Percentiles rank a stretch among this genome's conserved stretches.
These are phyloP conservation scores for Entophlyctis luteolus DNA, from an alignment of 192 early-diverging fungal genomes.

Conservation along the genomic window DNA sequence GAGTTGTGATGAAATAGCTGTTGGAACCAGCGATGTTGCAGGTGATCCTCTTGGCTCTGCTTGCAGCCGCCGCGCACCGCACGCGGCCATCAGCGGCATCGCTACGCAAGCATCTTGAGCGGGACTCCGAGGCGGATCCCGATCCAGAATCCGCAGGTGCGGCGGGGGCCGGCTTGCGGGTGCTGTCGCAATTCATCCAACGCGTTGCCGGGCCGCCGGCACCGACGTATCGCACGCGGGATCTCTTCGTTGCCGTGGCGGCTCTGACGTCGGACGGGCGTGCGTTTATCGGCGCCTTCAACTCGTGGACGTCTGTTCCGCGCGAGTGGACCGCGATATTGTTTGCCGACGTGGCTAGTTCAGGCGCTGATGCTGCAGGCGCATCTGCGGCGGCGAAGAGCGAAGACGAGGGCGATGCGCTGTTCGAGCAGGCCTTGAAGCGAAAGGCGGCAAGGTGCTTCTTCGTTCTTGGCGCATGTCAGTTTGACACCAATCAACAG, in stretches of 20 bases:
- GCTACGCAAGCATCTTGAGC: neutral
- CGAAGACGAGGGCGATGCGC: neutral
- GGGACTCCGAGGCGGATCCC: neutral
- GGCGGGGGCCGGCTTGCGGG: neutral
- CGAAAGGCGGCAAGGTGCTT: neutral
- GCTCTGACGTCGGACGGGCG: conserved; percentile 3
- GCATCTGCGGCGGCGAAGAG: neutral
- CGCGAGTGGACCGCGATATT: neutral
- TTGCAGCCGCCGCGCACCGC: neutral
- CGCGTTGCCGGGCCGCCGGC: neutral
- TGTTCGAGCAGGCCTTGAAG: neutral
- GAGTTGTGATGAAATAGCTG: too few relatives aligned
- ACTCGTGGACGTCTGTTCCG: conserved; percentile 4
- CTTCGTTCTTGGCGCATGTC: too few relatives aligned
- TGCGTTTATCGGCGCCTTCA: neutral
- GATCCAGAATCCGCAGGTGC: neutral
- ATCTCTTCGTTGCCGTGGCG: neutral
- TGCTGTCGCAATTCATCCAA: neutral
- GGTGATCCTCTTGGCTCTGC: neutral
- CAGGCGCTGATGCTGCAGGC: neutral
- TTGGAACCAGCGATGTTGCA: neutral
- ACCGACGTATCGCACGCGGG: neutral
- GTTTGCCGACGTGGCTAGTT: neutral
- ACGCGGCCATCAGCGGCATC: neutral
- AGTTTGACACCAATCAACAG: too few relatives aligned